A percentile compares a stretch with the other conserved stretches of the same genome.
Evolutionary conservation across 768 basidiomycete species (phyloP).

Genomic region (Pleurotus giganteus): DNA sequence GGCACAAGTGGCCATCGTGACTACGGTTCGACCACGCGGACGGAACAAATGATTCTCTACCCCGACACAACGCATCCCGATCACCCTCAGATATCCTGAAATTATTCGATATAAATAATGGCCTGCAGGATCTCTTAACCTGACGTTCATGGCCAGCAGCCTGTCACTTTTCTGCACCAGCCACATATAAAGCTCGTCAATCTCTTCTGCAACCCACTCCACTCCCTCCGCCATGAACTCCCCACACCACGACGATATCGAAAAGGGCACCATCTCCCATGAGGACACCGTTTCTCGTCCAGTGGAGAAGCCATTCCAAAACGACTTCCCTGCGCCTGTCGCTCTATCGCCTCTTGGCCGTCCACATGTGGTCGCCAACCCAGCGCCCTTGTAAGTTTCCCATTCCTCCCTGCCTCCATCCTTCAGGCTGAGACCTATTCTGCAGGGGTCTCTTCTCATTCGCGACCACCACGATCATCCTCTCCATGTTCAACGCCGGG

Average conservation of each 20-base stretch:
- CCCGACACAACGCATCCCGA: too few relatives aligned
- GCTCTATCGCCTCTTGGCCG: slow-evolving; percentile 21
- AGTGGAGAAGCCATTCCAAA: not conserved
- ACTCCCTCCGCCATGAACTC: not conserved
- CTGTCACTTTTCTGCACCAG: too few relatives aligned
- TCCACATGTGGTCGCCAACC: slow-evolving; percentile 56
- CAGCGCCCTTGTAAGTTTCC: slow-evolving; percentile 48
- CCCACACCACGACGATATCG: not conserved
- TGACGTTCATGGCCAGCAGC: too few relatives aligned
- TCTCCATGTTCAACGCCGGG: slow-evolving; percentile 70
- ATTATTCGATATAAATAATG: too few relatives aligned
- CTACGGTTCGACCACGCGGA: too few relatives aligned
- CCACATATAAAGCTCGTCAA: too few relatives aligned
- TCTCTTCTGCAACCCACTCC: too few relatives aligned
- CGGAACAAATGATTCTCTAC: too few relatives aligned
- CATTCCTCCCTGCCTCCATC: slow-evolving; percentile 5
- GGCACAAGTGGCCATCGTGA: too few relatives aligned
- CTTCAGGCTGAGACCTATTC: slow-evolving; percentile 5
- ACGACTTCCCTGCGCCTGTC: too few relatives aligned
- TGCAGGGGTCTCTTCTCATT: slow-evolving; percentile 76
- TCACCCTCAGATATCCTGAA: too few relatives aligned
- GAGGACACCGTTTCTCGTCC: not conserved
- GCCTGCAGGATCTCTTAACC: too few relatives aligned
- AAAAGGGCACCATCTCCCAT: not conserved
- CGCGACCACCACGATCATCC: slow-evolving; percentile 79